These are phyloP conservation scores for Chaetomium olivaceum DNA, from an alignment of 2,329 filamentous ascomycete genomes.

Conservation along the genomic window DNA sequence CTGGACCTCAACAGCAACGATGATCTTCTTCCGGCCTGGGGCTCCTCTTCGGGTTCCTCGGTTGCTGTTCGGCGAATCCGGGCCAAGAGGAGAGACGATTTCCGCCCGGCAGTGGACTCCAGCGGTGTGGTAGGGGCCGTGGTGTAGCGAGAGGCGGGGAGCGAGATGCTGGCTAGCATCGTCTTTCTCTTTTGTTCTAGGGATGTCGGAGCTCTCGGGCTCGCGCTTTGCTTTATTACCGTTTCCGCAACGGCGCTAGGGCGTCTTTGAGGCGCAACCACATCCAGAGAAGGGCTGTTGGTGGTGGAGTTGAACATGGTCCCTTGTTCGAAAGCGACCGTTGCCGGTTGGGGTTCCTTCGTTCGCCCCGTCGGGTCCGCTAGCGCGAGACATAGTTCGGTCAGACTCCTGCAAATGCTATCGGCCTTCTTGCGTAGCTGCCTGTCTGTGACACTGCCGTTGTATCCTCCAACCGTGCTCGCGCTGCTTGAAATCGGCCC, in stretches of 20 bases:
- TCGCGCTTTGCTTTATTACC: constrained; percentile 38
- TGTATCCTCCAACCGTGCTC: constrained; percentile 57
- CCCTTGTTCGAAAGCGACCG: constrained; percentile 31
- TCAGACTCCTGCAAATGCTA: constrained; percentile 87
- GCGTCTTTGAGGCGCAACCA: constrained; percentile 42
- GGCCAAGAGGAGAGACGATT: constrained; percentile 52
- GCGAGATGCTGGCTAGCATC: constrained; percentile 47
- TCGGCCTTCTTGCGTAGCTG: constrained; percentile 89
- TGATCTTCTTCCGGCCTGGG: constrained; percentile 49
- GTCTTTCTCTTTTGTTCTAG: constrained; percentile 56
- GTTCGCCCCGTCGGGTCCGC: constrained; percentile 57
- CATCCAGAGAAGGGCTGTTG: constrained; percentile 22
- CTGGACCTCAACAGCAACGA: constrained; percentile 49
- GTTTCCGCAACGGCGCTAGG: constrained; percentile 47
- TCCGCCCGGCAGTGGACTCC: constrained; percentile 46
- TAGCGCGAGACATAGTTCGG: constrained; percentile 85
- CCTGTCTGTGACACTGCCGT: constrained; percentile 65
- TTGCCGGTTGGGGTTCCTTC: constrained; percentile 38
- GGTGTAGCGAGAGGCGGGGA: constrained; percentile 49
- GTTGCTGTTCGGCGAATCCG: constrained; percentile 50
- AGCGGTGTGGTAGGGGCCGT: constrained; percentile 44
- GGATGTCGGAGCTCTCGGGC: constrained; percentile 48
- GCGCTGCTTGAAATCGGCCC: constrained; percentile 67
- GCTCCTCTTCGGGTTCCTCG: constrained; percentile 51
- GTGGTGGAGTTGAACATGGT: constrained; percentile 25